Conservation (phyloP, 2,329 filamentous ascomycete species). For the Paracamarosporium sp. region DNA sequence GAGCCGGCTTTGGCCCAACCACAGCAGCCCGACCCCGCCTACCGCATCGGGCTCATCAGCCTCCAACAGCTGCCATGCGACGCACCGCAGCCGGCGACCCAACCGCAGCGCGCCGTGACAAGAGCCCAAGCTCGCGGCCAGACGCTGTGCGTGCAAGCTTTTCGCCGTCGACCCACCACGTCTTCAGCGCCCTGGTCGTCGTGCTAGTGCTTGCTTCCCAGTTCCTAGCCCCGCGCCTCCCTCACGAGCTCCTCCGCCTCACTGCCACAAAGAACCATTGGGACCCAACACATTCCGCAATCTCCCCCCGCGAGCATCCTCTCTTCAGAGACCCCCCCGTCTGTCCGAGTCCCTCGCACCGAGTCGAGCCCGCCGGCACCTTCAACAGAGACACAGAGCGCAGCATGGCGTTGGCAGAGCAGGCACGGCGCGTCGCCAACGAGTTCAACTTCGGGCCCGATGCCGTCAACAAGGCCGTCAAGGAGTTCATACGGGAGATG, state of each 20-base stretch:
- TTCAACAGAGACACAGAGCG: slow-evolving; percentile 45
- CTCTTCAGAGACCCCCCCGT: slow-evolving; percentile 31
- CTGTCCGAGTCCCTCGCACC: slow-evolving; percentile 37
- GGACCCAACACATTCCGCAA: slow-evolving; percentile 3
- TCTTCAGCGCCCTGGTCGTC: slow-evolving; percentile 37
- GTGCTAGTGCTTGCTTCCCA: slow-evolving; percentile 43
- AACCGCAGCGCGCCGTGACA: slow-evolving; percentile 13
- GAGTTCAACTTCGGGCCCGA: slow-evolving; percentile 85
- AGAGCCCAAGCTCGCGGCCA: slow-evolving; percentile 13
- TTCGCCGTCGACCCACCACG: slow-evolving; percentile 28
- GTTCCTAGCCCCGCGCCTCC: slow-evolving; percentile 45
- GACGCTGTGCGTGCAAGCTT: slow-evolving; percentile 13
- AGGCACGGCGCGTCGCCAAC: slow-evolving; percentile 79
- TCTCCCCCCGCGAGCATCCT: slow-evolving; percentile 33
- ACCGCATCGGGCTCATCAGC: slow-evolving; percentile 9
- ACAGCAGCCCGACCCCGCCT: slow-evolving; percentile 17
- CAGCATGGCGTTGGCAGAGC: slow-evolving; percentile 64
- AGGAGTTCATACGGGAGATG: slow-evolving; percentile 88
- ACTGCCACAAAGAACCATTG: slow-evolving; percentile 30
- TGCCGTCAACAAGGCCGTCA: slow-evolving; percentile 79
- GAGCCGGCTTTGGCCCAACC: neutral
- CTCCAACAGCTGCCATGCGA: slow-evolving; percentile 10
- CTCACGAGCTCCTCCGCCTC: slow-evolving; percentile 36
- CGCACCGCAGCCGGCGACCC: slow-evolving; percentile 16
- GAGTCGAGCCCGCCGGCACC: slow-evolving; percentile 37